Conservation (phyloP, 176 grass and related monocot genomes). For the Otatea glauca region DNA sequence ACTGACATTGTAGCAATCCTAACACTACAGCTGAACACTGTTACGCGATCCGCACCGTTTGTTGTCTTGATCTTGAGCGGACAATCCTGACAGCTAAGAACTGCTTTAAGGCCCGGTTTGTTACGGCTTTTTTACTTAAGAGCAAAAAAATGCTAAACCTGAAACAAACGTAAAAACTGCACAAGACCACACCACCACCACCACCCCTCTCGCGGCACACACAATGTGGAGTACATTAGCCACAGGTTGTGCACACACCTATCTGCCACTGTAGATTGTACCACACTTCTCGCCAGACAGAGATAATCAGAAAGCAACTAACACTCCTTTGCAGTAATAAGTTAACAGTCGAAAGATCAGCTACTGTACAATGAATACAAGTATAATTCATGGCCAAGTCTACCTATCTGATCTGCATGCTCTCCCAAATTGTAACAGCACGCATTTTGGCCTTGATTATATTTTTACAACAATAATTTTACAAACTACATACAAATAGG, state of each 20-base stretch:
- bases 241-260: neutral
- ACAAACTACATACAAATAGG: constrained; percentile 31
- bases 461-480: constrained; percentile 46
- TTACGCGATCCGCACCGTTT: no score
- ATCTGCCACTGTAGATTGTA: neutral
- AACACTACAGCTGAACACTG: no score
- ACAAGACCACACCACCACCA: no score
- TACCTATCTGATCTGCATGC: constrained; percentile 21
- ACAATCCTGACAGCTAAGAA: no score
- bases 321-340: neutral
- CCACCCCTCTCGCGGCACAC: no score
- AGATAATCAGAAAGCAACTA: neutral
- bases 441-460: constrained; percentile 10
- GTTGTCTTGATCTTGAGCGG: no score
- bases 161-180: no score
- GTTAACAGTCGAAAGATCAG: constrained; percentile 24
- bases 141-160: no score
- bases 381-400: constrained; percentile 31
- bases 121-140: no score
- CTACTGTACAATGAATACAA: constrained; percentile 55
- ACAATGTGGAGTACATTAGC: neutral
- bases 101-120: no score
- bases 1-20: no score
- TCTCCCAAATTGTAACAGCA: neutral
- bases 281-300: neutral